Evolutionary conservation across 2,329 filamentous ascomycete genomes (phyloP).

Genomic region (Penicillium sp.): DNA sequence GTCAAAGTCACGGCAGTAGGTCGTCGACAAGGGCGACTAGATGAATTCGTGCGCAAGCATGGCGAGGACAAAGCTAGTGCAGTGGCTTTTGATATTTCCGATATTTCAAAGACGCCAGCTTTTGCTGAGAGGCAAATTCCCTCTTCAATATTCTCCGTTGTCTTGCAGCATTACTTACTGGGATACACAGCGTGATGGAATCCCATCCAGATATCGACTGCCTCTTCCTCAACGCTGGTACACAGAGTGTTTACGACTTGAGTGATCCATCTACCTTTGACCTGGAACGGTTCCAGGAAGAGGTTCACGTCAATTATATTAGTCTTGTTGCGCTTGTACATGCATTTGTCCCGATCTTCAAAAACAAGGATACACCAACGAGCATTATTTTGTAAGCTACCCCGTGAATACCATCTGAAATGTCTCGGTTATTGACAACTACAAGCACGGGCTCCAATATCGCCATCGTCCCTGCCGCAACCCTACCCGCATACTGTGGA

Average conservation of each 20-base stretch:
- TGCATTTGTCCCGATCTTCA: constrained; percentile 56
- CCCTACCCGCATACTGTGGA: constrained; percentile 59
- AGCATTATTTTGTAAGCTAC: constrained; percentile 42
- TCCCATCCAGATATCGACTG: constrained; percentile 60
- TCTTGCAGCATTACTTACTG: background rate
- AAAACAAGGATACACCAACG: constrained; percentile 34
- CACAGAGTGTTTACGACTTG: constrained; percentile 59
- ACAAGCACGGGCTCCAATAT: constrained; percentile 52
- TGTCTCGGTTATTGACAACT: background rate
- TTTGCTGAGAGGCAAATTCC: constrained; percentile 41
- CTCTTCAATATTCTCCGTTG: no score
- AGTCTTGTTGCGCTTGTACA: constrained; percentile 54
- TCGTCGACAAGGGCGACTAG: constrained; percentile 59
- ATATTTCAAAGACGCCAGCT: constrained; percentile 49
- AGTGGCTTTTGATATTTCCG: constrained; percentile 56
- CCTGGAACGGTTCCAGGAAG: constrained; percentile 48
- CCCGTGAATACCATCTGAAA: background rate
- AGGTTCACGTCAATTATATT: constrained; percentile 58
- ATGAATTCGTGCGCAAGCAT: constrained; percentile 55
- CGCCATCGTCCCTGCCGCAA: constrained; percentile 55
- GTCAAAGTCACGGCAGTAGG: constrained; percentile 63
- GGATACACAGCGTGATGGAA: background rate
- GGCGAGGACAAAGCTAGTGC: constrained; percentile 51
- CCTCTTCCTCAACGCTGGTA: constrained; percentile 64
- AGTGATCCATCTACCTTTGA: constrained; percentile 52